Base-by-base conservation (phyloP, 1,139 yeast genomes). In the Wickerhamomyces sp. region DNA sequence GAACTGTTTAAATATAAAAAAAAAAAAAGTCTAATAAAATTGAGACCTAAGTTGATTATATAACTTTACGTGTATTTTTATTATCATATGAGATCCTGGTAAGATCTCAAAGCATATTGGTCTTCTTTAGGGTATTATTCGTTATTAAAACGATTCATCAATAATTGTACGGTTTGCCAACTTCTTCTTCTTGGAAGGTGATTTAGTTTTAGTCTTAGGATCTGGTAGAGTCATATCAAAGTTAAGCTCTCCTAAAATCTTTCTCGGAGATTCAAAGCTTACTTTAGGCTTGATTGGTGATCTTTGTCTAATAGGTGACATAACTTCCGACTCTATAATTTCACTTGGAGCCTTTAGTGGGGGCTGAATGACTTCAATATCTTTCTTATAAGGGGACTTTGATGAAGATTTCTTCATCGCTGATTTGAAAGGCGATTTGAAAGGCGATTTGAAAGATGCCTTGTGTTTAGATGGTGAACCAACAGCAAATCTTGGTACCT, bases 1-100 rank as follows among this genome's bases (percentile, higher is more conserved):
- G 94, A 59, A 78, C 88, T 14, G 86, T 88, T 32, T 84, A 20
- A 20, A 12, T 5, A 21, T 8, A 20, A 28, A 13, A 28, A 2
- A 8, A 33, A 20, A 15, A 28, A 18, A 24, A 17, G 9, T 41
- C 36, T 2, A 34, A 21, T n/a, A 22, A 24, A 24, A 18, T 22
- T 31, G n/a, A n/a, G n/a, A n/a, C n/a, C n/a, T n/a, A n/a, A n/a
- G n/a, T n/a, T n/a, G n/a, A n/a, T n/a, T n/a, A n/a, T n/a, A n/a
- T n/a, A n/a, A n/a, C n/a, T n/a, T n/a, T n/a, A n/a, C n/a, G n/a
- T n/a, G n/a, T n/a, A n/a, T n/a, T n/a, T n/a, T n/a, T n/a, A n/a
- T n/a, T n/a, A n/a, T n/a, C n/a, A n/a, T n/a, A n/a, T n/a, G n/a
- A n/a, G n/a, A n/a, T n/a, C n/a, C n/a, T n/a, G n/a, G n/a, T n/a